These are phyloP conservation scores for Pachyrhizus erosus DNA, from an alignment of 306 rosid species.

Conservation along the genomic window DNA sequence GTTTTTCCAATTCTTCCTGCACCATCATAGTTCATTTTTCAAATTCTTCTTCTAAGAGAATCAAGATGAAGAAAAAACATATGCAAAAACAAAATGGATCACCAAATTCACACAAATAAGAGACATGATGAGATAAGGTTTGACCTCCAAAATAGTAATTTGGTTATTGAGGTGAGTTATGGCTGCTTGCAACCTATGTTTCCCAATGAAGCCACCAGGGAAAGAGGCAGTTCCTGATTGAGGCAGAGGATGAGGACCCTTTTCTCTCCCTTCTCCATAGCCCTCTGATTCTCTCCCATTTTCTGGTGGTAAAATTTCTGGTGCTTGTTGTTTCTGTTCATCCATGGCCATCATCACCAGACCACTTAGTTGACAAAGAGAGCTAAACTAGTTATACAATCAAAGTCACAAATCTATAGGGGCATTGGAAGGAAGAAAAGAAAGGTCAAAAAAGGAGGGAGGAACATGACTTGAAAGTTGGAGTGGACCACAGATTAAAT, in stretches of 20 bases:
- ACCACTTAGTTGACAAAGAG: background rate
- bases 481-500: conserved; percentile 36
- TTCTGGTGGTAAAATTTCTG: conserved; percentile 15
- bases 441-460: conserved; percentile 49
- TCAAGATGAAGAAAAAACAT: background rate
- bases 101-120: background rate
- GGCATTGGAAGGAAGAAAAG: background rate
- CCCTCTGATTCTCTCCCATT: conserved; percentile 43
- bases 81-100: background rate
- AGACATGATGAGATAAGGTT: background rate
- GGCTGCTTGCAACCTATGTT: conserved; percentile 82
- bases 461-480: conserved; percentile 44
- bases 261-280: conserved; percentile 15
- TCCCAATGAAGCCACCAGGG: conserved; percentile 67
- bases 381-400: background rate
- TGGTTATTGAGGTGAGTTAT: conserved; percentile 67
- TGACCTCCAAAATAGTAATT: conserved; percentile 71
- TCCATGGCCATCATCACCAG: conserved; percentile 40
- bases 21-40: conserved; percentile 14
- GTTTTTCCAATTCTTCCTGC: conserved; percentile 76
- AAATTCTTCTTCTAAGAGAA: background rate
- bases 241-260: conserved; percentile 19
- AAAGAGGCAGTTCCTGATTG: conserved; percentile 37
- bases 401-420: conserved; percentile 12
- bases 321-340: conserved; percentile 16